These are phyloP conservation scores for Daldinia vernicosa DNA, from an alignment of 495 filamentous ascomycete genomes.

Conservation along the genomic window DNA sequence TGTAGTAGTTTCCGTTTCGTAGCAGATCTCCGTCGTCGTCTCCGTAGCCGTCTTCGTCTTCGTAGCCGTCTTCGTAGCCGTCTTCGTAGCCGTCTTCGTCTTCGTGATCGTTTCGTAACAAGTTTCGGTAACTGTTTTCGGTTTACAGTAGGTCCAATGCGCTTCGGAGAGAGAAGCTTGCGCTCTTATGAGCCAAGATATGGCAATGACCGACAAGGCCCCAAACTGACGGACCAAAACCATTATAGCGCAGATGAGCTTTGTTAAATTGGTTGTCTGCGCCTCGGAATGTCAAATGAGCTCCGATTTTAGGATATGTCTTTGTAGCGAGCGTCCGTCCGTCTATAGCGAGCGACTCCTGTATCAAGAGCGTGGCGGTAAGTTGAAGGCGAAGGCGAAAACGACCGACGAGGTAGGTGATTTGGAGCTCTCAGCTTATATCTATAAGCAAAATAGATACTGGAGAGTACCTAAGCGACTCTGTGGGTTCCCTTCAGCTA, in stretches of 20 bases:
- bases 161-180: slow-evolving; percentile 14
- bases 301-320: slow-evolving; percentile 14
- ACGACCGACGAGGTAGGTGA: slow-evolving; percentile 14
- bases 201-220: slow-evolving; percentile 33
- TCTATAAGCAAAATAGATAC: slow-evolving; percentile 12
- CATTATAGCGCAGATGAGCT: slow-evolving; percentile 29
- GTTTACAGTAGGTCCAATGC: slow-evolving; percentile 17
- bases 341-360: slow-evolving; percentile 37
- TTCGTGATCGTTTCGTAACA: slow-evolving; percentile 25
- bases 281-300: neutral
- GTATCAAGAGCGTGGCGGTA: slow-evolving; percentile 16
- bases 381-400: slow-evolving; percentile 3
- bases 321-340: slow-evolving; percentile 39
- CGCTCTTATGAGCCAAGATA: slow-evolving; percentile 22
- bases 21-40: slow-evolving; percentile 21
- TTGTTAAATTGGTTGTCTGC: neutral
- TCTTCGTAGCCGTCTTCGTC: slow-evolving; percentile 10
- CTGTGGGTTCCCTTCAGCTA: slow-evolving; percentile 20
- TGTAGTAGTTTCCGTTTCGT: slow-evolving; percentile 33
- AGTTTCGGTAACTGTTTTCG: slow-evolving; percentile 32
- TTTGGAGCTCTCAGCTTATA: slow-evolving; percentile 26
- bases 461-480: slow-evolving; percentile 24
- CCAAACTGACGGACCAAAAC: slow-evolving; percentile 28
- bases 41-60: slow-evolving; percentile 10
- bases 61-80: slow-evolving; percentile 18